Conservation (phyloP, 2,329 filamentous ascomycete species). For the Alternaria infectoria region DNA sequence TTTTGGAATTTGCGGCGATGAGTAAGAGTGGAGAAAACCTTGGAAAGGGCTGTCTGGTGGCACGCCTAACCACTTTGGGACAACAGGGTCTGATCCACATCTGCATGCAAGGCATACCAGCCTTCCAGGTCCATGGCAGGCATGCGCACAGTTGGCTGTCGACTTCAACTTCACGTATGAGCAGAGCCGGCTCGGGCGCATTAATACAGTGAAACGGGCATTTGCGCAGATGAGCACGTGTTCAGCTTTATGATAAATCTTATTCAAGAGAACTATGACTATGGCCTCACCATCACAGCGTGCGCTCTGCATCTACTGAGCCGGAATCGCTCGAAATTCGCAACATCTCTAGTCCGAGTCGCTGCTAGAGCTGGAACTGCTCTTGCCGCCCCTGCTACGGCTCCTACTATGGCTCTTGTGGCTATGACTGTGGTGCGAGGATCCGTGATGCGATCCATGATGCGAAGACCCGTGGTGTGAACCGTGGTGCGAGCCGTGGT, state of each 20-base stretch:
- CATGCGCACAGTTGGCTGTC: not conserved
- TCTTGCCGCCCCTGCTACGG: slow-evolving; percentile 39
- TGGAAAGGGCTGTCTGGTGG: slow-evolving; percentile 22
- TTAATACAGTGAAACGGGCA: not conserved
- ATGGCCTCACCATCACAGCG: not conserved
- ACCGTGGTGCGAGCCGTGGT: slow-evolving; percentile 18
- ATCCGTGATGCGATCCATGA: slow-evolving; percentile 8
- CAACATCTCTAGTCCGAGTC: slow-evolving; percentile 41
- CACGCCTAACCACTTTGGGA: slow-evolving; percentile 31
- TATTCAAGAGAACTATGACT: not conserved
- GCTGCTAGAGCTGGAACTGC: slow-evolving; percentile 43
- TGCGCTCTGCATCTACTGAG: not conserved
- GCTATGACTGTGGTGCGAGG: slow-evolving; percentile 12
- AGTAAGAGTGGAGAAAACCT: slow-evolving; percentile 39
- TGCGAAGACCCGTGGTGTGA: slow-evolving; percentile 12
- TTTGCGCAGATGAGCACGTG: not conserved
- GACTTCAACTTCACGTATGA: not conserved
- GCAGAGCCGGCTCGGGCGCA: not conserved
- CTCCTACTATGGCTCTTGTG: slow-evolving; percentile 43
- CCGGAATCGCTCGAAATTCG: not conserved
- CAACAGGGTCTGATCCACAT: not conserved
- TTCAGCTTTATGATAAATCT: not conserved
- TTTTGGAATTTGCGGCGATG: slow-evolving; percentile 32
- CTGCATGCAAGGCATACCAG: not conserved
- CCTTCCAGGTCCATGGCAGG: not conserved